Conservation (phyloP, 495 filamentous ascomycete species). For the Staphylotrichum tortipilum region DNA sequence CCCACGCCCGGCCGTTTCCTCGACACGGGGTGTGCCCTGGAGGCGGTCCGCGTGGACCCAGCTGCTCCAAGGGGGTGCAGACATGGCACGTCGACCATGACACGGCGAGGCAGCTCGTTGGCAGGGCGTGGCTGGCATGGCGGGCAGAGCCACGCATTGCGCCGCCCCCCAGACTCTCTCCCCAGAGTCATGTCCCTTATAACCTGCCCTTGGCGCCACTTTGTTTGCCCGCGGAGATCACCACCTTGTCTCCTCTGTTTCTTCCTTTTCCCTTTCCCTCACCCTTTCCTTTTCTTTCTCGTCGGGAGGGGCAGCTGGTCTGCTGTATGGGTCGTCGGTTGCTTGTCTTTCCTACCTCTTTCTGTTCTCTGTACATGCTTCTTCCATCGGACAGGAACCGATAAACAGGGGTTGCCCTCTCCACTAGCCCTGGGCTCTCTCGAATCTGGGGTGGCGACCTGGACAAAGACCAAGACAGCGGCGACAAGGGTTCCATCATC, state of each 20-base stretch:
- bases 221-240: constrained; percentile 1
- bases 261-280: neutral
- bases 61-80: no score
- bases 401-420: neutral
- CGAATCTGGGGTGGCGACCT: no score
- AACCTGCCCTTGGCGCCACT: constrained; percentile 3
- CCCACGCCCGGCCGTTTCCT: neutral
- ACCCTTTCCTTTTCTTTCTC: neutral
- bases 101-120: no score
- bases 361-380: neutral
- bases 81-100: no score
- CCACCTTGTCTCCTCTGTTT: constrained; percentile 4
- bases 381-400: constrained; percentile 9
- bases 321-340: constrained; percentile 6
- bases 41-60: no score
- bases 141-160: neutral
- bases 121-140: no score
- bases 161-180: neutral
- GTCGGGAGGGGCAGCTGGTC: constrained; percentile 14
- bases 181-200: neutral
- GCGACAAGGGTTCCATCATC: neutral
- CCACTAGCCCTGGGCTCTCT: no score
- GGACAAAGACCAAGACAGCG: neutral
- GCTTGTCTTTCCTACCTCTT: neutral
- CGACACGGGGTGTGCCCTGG: neutral